phyloP scores from a whole-genome alignment of 148 eudicot species.

The Camellia japonica region DNA sequence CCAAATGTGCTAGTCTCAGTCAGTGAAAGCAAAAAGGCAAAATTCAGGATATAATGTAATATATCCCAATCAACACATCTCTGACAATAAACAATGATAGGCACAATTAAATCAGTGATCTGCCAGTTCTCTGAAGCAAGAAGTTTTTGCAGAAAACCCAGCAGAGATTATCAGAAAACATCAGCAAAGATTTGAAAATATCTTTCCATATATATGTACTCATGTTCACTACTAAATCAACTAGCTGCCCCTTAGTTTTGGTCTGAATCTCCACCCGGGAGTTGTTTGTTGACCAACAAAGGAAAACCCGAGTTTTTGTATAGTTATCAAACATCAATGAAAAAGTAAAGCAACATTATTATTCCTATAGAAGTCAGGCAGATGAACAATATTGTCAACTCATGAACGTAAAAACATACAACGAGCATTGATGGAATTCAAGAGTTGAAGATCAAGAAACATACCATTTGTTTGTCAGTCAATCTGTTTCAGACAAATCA shows the following conservation, averaged over 20 bases:
- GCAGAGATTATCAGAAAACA: neutral
- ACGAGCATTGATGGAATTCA: neutral
- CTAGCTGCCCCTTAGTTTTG: neutral
- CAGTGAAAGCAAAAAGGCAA: neutral
- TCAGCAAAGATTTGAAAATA: neutral
- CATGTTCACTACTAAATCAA: neutral
- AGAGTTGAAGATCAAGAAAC: constrained; percentile 21
- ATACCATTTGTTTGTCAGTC: constrained; percentile 89
- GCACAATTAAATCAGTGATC: neutral
- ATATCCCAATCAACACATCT: constrained; percentile 4
- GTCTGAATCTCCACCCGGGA: neutral
- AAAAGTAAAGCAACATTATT: neutral
- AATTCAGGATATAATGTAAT: neutral
- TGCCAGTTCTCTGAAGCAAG: neutral
- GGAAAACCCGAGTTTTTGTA: neutral
- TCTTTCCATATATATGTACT: neutral
- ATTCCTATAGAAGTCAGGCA: neutral
- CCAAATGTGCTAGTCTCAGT: neutral
- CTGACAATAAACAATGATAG: neutral
- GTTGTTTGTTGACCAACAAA: neutral
- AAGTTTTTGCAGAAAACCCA: neutral
- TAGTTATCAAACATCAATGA: neutral
- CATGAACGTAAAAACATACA: neutral
- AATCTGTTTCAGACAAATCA: constrained; percentile 45
- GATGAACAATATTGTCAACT: neutral